Percentiles rank a stretch among this genome's conserved stretches.
These are phyloP conservation scores for Solanum chacoense DNA, from an alignment of 305 asterid genomes.

Conservation along the genomic window DNA sequence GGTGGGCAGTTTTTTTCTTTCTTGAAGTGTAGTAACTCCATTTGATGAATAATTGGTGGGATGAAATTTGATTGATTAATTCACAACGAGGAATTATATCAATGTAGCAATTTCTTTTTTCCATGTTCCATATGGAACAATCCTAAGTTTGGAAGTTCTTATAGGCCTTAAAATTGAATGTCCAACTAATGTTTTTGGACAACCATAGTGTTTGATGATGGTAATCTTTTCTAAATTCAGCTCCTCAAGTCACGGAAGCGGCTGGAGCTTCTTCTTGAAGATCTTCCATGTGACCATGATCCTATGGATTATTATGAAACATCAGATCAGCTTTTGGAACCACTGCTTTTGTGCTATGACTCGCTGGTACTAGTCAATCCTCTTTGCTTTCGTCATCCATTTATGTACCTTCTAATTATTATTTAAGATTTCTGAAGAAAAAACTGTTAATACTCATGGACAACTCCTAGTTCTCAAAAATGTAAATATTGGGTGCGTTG, in stretches of 20 bases:
- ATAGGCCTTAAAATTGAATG: neutral
- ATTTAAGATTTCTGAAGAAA: neutral
- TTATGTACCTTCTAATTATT: neutral
- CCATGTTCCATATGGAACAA: neutral
- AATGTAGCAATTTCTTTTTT: neutral
- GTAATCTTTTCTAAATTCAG: slow-evolving; percentile 22
- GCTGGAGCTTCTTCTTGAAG: slow-evolving; percentile 89
- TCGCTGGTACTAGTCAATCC: slow-evolving; percentile 46
- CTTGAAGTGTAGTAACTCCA: neutral
- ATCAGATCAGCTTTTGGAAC: slow-evolving; percentile 79
- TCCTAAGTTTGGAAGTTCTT: neutral
- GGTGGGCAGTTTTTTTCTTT: neutral
- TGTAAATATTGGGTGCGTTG: slow-evolving; percentile 1
- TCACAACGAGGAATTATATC: neutral
- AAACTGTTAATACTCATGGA: neutral
- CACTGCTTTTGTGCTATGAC: slow-evolving; percentile 69
- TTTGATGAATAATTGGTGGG: neutral
- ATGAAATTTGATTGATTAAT: neutral
- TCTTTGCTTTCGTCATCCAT: neutral
- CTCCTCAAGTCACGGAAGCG: slow-evolving; percentile 72
- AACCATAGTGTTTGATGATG: neutral
- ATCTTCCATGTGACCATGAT: slow-evolving; percentile 84
- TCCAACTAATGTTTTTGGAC: neutral
- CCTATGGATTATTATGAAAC: slow-evolving; percentile 79
- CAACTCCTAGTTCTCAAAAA: neutral